Conservation (phyloP, 202 grass and related monocot genomes). For the Zoysia matrella region DNA sequence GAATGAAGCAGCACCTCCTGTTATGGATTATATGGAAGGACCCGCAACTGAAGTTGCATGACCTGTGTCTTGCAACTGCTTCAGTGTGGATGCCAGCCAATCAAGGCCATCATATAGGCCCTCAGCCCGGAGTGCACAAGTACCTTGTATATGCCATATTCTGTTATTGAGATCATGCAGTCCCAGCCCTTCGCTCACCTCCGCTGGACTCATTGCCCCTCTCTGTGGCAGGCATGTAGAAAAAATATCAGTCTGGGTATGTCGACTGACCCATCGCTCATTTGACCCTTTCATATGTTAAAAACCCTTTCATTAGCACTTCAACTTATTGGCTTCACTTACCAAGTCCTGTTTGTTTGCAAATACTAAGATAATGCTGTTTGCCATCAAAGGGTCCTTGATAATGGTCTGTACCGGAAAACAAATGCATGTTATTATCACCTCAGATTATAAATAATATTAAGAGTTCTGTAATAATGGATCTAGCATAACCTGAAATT, state of each 20-base stretch:
- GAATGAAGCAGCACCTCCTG: conserved; percentile 27
- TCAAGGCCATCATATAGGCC: conserved; percentile 84
- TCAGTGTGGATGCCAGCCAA: conserved; percentile 83
- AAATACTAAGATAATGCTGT: conserved; percentile 90
- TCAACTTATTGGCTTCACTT: conserved; percentile 40
- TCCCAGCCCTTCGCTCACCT: conserved; percentile 68
- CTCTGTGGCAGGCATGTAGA: conserved; percentile 38
- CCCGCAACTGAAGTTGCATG: conserved; percentile 67
- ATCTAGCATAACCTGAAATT: conserved; percentile 79
- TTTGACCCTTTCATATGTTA: too few relatives aligned
- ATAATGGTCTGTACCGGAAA: conserved; percentile 74
- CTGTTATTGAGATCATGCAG: conserved; percentile 71
- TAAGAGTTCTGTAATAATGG: not conserved
- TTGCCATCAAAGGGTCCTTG: conserved; percentile 91
- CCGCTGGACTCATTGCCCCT: conserved; percentile 73
- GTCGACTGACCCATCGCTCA: too few relatives aligned
- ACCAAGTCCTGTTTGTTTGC: conserved; percentile 99
- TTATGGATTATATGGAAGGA: conserved; percentile 51
- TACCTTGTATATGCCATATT: conserved; percentile 88
- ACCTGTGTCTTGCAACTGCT: conserved; percentile 65
- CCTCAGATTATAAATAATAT: not conserved
- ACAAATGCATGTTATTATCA: conserved; percentile 30
- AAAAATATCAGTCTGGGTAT: not conserved
- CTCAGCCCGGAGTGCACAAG: conserved; percentile 72
- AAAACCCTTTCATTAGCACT: not conserved